Base-by-base conservation (phyloP, 768 basidiomycete genomes). In the Kwoniella mangroviensis region DNA sequence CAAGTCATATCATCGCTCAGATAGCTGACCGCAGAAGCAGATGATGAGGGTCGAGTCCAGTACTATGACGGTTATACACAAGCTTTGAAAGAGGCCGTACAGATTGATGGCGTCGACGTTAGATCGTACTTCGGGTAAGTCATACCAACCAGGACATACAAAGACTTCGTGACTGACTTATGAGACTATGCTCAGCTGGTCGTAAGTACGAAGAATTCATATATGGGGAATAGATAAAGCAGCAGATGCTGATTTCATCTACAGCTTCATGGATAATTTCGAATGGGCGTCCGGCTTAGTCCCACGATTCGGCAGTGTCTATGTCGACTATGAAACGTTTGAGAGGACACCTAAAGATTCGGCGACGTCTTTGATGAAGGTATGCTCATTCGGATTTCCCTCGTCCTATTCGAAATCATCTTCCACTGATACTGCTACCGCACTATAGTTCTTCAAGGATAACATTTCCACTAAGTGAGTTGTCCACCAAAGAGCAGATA, bases 291-390 rank as follows among this genome's bases (percentile, higher is more conserved):
- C 73, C 1, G 77, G 77, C 5, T 53, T 76, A 1, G 58, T 57
- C 11, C 77, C 77, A 12, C 69, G 77, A n/a, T 79, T 79, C 53
- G 78, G 78, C 13, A 71, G 71, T 57, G 75, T 77, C 10, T 67
- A 79, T 51, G 67, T 71, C 45, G 69, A 82, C 63, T 75, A 75
- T 43, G 70, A 76, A 15, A 79, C 76, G 11, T 75, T 73, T 52
- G 74, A 79, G 69, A 69, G 81, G 51, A 75, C 72, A 7, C 78
- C 76, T 4, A 82, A 82, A 66, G 75, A 80, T 26, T 79, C 79
- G 15, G 76, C 75, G 24, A 57, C 62, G 9, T 65, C 58, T 49
- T 17, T 81, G 22, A 65, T 63, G 56, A 57, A 71, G 53, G 78
- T 79, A 55, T 64, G 76, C 55, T 19, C 10, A 10, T n/a, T 5